Evolutionary conservation across 768 basidiomycete species (phyloP).

Genomic region (Suillus spraguei): DNA sequence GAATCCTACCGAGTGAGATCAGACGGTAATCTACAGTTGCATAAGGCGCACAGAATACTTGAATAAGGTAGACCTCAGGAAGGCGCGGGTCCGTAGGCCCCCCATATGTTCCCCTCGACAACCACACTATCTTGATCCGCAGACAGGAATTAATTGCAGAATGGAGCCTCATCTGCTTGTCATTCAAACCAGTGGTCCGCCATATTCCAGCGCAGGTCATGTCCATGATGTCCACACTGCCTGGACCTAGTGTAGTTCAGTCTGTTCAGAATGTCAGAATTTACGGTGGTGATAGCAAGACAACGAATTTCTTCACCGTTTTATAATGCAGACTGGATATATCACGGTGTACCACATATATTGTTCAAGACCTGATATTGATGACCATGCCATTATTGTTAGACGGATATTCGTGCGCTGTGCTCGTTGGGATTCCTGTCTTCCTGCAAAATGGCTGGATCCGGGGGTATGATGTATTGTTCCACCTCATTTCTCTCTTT

Average conservation of each 20-base stretch:
- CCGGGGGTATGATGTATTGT: slow-evolving; percentile 60
- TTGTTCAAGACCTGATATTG: not conserved
- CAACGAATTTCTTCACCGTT: not conserved
- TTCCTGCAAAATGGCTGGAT: slow-evolving; percentile 65
- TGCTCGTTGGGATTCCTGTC: slow-evolving; percentile 44
- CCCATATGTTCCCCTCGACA: not conserved
- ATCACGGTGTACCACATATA: not conserved
- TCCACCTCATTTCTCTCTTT: slow-evolving; percentile 42
- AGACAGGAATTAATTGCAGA: not conserved
- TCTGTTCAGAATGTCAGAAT: not conserved
- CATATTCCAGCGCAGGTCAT: not conserved
- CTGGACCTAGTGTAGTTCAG: not conserved
- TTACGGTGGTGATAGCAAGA: not conserved
- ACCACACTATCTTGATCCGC: not conserved
- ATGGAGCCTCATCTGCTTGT: not conserved
- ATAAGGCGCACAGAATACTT: not conserved
- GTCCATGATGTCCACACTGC: not conserved
- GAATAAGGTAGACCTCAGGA: not conserved
- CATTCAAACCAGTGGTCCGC: not conserved
- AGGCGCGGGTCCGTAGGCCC: not conserved
- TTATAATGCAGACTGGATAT: not conserved
- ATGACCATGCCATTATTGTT: slow-evolving; percentile 4
- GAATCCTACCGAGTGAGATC: not conserved
- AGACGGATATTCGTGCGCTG: slow-evolving; percentile 16
- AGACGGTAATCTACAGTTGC: not conserved